Evolutionary conservation across 2,329 filamentous ascomycete genomes (phyloP), one percentile per base, ranked within the genome.

Genomic region (Elsinoe necatrix): DNA sequence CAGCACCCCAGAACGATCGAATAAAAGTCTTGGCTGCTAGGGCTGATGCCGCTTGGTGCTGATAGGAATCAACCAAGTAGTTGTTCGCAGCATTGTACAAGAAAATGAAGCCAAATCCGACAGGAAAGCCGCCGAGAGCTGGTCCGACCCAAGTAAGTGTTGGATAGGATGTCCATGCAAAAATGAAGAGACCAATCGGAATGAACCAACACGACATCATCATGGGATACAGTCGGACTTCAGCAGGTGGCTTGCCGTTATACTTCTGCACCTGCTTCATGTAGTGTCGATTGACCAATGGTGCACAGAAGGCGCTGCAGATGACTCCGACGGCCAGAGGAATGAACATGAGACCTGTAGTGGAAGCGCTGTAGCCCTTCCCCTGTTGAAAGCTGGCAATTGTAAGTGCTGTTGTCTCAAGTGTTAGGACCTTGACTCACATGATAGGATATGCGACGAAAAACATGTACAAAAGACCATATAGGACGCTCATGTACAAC

Each of bases 331-430:
- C 73, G 6, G 88, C 87, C 45, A 93, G 69, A 1, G 88, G 88
- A 60, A 93, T 90, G 70, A 95, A 95, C 85, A 93, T 92, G 7
- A 95, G 77, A 47, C 89, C 89, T 0, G 88, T 90, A 25, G 75
- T 84, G 34, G 86, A 80, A 25, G 87, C 79, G 2, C 78, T 82
- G 71, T 85, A 95, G 1, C 86, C 86, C 72, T 95, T 95, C 58
- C 87, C 86, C 69, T 83, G 76, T 62, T 89, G 80, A 73, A 86
- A 95, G 58, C 95, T 76, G 61, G 83, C 75, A 0, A 79, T 79
- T 12, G 31, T 54, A 27, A 54, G 27, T 29, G 9, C 9, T 29
- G 9, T 4, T 9, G 9, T 29, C 27, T 4, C 9, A 9, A 29
- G 27, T 9, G 14, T 11, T n/a, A 11, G 14, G 3, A 37, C 3